Percentiles rank a stretch among this genome's conserved stretches.
Evolutionary conservation across 2,329 filamentous ascomycete genomes (phyloP).

Genomic region (Cytospora chrysosperma): DNA sequence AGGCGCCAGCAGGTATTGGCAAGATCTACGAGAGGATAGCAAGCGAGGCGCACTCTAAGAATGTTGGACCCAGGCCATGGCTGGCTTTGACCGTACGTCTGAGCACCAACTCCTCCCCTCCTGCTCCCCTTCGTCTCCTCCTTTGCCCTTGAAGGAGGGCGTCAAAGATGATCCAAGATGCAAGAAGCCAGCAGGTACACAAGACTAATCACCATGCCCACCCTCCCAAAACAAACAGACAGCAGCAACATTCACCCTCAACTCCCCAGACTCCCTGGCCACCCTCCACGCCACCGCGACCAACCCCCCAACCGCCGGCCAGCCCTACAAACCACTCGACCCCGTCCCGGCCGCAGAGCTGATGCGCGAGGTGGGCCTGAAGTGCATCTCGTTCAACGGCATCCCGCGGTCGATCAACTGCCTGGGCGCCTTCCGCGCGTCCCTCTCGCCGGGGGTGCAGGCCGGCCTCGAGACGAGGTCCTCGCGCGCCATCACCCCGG

Average conservation of each 20-base stretch:
- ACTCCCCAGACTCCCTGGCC: conserved; percentile 74
- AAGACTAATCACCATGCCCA: not conserved
- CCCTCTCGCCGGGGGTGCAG: conserved; percentile 57
- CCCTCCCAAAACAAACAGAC: conserved; percentile 50
- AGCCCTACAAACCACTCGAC: conserved; percentile 25
- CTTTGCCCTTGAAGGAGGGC: no score
- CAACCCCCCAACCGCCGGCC: conserved; percentile 18
- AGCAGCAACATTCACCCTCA: conserved; percentile 81
- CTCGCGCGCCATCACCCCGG: conserved; percentile 51
- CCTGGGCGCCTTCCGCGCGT: conserved; percentile 67
- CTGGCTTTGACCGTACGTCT: conserved; percentile 59
- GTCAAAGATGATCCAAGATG: not conserved
- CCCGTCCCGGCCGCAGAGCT: conserved; percentile 61
- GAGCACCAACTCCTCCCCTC: not conserved
- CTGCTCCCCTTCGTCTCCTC: not conserved
- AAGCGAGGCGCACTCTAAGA: conserved; percentile 58
- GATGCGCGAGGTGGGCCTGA: conserved; percentile 73
- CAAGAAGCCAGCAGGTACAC: no score
- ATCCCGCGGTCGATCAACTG: conserved; percentile 84
- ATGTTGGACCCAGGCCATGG: conserved; percentile 65
- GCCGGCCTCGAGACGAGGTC: conserved; percentile 54
- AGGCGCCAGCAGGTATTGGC: conserved; percentile 62
- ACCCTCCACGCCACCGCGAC: conserved; percentile 57
- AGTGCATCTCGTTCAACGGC: conserved; percentile 78
- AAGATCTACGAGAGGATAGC: conserved; percentile 65